A percentile compares a stretch with the other conserved stretches of the same genome.
phyloP scores from a whole-genome alignment of 1,284 basidiomycete species.

The Butyriboletus appendiculatus region DNA sequence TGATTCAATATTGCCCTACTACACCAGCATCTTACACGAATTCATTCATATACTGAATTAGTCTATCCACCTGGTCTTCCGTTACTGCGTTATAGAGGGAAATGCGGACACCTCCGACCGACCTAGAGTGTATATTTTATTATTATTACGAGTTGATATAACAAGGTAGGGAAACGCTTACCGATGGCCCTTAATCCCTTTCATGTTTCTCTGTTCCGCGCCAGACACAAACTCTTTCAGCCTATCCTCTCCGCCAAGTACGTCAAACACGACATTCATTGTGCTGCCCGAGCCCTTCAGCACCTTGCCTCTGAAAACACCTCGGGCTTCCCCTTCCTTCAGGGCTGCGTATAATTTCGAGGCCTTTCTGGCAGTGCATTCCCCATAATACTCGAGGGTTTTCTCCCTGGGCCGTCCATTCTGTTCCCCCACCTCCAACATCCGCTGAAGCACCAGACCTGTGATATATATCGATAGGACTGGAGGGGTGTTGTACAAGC shows the following conservation, averaged over 20 bases:
- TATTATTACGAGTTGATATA: not conserved
- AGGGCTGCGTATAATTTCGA: constrained; percentile 74
- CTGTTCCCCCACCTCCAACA: constrained; percentile 41
- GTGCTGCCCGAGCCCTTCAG: constrained; percentile 75
- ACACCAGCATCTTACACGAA: constrained; percentile 40
- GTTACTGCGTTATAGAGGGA: constrained; percentile 96
- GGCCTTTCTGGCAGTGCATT: constrained; percentile 72
- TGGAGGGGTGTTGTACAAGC: constrained; percentile 95
- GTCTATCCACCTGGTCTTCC: constrained; percentile 66
- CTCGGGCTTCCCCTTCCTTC: constrained; percentile 68
- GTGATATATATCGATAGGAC: constrained; percentile 93
- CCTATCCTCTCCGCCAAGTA: constrained; percentile 65
- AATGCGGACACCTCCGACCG: constrained; percentile 83
- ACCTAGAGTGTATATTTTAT: constrained; percentile 37
- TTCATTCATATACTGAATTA: constrained; percentile 62
- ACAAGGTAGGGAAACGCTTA: constrained; percentile 41
- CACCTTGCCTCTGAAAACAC: constrained; percentile 70
- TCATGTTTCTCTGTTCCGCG: constrained; percentile 78
- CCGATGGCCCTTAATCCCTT: constrained; percentile 91
- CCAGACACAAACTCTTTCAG: constrained; percentile 78
- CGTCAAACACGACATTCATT: constrained; percentile 92
- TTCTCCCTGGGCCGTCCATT: constrained; percentile 45
- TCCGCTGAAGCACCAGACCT: constrained; percentile 82
- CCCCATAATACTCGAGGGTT: constrained; percentile 71
- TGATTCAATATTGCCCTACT: constrained; percentile 8